Evolutionary conservation across 2,329 filamentous ascomycete genomes (phyloP), one percentile per base, ranked within the genome.

Genomic region (Fusarium udum): DNA sequence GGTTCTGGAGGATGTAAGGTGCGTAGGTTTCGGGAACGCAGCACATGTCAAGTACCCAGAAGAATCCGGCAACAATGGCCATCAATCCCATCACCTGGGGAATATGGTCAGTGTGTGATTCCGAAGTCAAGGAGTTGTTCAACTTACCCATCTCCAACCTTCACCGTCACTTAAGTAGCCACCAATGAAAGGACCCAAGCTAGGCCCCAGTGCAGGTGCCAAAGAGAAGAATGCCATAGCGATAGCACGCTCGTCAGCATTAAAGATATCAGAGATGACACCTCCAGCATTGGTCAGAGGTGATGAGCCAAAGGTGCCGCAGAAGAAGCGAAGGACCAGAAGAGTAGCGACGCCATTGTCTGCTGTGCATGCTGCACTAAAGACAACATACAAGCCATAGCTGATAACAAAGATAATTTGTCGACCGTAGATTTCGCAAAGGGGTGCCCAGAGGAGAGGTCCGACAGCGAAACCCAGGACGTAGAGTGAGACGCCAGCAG

Each of bases 261-360:
- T 75, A 72, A 90, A 92, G 78, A 92, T 87, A 78, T 92, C 90
- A n/a, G 90, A 90, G 67, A 92, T 88, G 28, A 90, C 86, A 66
- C 89, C 90, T 13, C 89, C 89, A 1, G 88, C 87, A 73, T 91
- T 91, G 10, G 89, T 90, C 58, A 92, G 80, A 0, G 90, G 88
- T 0, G 89, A 89, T 1, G 89, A 88, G 3, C 89, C 91, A 73
- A 91, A 91, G 7, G 87, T 82, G 36, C 91, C 90, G 16, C 88
- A 88, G 51, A 93, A 87, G 81, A 93, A 93, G 14, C 92, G 88
- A 32, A 92, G 83, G n/a, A 92, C 85, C 18, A 93, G 78, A 4
- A 94, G 83, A 1, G 88, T 88, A 42, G 83, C 83, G 34, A 91
- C 88, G 69, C 87, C 89, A 64, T 88, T 81, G 0, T 87, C 83